These are phyloP conservation scores for Juglanconis sp. DNA, from an alignment of 2,329 filamentous ascomycete genomes.

Conservation along the genomic window DNA sequence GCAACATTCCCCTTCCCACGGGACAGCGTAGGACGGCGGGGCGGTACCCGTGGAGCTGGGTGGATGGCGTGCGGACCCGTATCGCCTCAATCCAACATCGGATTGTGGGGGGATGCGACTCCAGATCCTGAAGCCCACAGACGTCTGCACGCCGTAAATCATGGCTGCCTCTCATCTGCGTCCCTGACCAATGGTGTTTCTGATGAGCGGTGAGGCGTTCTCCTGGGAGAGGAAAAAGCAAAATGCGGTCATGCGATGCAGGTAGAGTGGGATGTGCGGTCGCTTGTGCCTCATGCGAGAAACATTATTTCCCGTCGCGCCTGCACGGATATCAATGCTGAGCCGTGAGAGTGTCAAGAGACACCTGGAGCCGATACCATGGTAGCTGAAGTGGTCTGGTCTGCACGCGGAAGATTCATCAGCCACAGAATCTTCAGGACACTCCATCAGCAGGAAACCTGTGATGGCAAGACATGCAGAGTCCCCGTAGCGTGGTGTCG, in stretches of 20 bases:
- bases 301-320: neutral
- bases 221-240: slow-evolving; percentile 1
- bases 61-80: neutral
- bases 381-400: neutral
- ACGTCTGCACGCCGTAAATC: neutral
- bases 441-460: neutral
- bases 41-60: too few species aligned
- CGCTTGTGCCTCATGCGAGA: slow-evolving; percentile 2
- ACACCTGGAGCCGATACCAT: neutral
- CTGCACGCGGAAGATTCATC: neutral
- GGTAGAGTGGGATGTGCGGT: slow-evolving; percentile 1
- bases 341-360: neutral
- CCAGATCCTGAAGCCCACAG: neutral
- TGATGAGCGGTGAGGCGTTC: neutral
- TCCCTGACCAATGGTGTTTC: slow-evolving; percentile 1
- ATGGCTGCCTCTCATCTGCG: slow-evolving; percentile 9
- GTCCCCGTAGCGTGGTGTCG: neutral
- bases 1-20: neutral
- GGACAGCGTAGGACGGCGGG: neutral
- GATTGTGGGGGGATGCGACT: neutral
- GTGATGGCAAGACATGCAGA: neutral
- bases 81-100: neutral
- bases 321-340: neutral
- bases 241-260: slow-evolving; percentile 1
- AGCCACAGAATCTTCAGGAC: neutral